Conservation (phyloP, 2,329 filamentous ascomycete species). For the Nemania sp. region DNA sequence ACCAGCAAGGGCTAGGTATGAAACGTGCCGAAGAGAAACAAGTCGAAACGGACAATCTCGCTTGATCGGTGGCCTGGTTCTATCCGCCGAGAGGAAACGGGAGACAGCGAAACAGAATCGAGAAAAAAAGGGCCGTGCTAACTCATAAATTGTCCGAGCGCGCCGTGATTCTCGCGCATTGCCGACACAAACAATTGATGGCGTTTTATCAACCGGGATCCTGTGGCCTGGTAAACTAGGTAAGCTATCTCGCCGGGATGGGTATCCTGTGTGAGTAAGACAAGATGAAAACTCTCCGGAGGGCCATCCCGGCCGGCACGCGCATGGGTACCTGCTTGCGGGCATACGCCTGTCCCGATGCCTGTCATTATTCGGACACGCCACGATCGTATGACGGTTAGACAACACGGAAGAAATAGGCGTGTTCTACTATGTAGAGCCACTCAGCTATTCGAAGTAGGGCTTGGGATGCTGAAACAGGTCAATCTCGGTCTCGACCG, state of each 20-base stretch:
- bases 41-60: conserved; percentile 19
- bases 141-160: not conserved
- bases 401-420: not conserved
- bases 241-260: not conserved
- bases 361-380: conserved; percentile 18
- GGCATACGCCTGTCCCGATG: conserved; percentile 31
- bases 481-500: conserved; percentile 5
- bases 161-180: conserved; percentile 14
- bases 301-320: conserved; percentile 20
- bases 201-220: not conserved
- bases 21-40: conserved; percentile 18
- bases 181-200: conserved; percentile 14
- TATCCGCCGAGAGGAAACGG: conserved; percentile 2
- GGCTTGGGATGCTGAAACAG: conserved; percentile 14
- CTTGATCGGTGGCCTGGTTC: not conserved
- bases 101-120: not conserved
- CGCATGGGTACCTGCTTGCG: conserved; percentile 9
- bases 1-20: not conserved
- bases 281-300: conserved; percentile 4
- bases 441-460: not conserved
- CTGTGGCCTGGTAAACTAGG: not conserved
- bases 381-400: conserved; percentile 34
- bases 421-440: not conserved
- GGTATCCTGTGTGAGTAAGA: not conserved
- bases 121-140: conserved; percentile 9